Conservation (phyloP, 768 basidiomycete species). For the Termitomyces eurrhizus region DNA sequence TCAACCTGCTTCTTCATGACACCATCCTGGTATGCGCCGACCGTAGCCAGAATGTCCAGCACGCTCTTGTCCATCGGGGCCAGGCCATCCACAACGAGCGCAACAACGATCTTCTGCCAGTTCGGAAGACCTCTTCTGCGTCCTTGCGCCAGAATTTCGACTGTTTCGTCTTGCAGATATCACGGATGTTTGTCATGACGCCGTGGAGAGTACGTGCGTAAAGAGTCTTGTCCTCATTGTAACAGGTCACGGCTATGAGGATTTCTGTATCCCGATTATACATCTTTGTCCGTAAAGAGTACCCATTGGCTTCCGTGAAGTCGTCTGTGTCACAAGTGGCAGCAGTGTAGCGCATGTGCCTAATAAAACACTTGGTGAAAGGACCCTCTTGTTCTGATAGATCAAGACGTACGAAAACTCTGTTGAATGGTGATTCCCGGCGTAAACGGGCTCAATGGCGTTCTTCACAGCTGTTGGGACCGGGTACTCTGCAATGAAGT, state of each 20-base stretch:
- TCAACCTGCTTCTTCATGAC: constrained; percentile 93
- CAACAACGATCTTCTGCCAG: constrained; percentile 91
- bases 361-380: constrained; percentile 19
- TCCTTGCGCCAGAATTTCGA: constrained; percentile 86
- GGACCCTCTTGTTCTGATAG: neutral
- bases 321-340: constrained; percentile 91
- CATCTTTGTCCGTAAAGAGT: constrained; percentile 79
- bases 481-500: constrained; percentile 86
- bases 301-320: constrained; percentile 75
- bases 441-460: constrained; percentile 77
- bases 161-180: constrained; percentile 94
- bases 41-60: constrained; percentile 81
- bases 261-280: constrained; percentile 91
- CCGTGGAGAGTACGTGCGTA: constrained; percentile 90
- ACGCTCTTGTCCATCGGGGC: constrained; percentile 95
- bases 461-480: constrained; percentile 83
- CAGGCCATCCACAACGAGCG: constrained; percentile 88
- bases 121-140: constrained; percentile 77
- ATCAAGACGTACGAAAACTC: constrained; percentile 78
- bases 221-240: constrained; percentile 89
- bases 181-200: constrained; percentile 95
- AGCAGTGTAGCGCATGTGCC: constrained; percentile 92
- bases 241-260: constrained; percentile 90
- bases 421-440: constrained; percentile 62
- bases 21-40: constrained; percentile 92